phyloP scores from a whole-genome alignment of 495 filamentous ascomycete genomes.

The Amorphotheca resinae region DNA sequence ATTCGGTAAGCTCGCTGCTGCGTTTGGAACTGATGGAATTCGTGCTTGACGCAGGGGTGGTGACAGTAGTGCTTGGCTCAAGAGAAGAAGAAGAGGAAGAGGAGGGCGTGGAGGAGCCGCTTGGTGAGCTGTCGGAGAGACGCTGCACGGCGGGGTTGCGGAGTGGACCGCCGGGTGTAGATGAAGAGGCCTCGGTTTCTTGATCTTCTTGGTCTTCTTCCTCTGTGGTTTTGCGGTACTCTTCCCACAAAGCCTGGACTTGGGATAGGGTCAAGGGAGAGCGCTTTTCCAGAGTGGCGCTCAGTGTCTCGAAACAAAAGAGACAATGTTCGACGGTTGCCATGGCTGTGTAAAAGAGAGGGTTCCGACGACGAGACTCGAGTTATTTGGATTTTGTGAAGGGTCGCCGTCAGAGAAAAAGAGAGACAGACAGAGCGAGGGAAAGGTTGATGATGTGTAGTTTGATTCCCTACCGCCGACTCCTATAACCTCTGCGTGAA shows the following conservation, averaged over 20 bases:
- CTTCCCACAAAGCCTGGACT: constrained; percentile 62
- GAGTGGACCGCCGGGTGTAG: constrained; percentile 24
- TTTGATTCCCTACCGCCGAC: too few species aligned
- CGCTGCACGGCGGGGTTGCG: constrained; percentile 18
- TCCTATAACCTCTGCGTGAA: too few species aligned
- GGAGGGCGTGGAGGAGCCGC: constrained; percentile 9
- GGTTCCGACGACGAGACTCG: neutral
- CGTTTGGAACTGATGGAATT: constrained; percentile 22
- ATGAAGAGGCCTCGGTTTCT: constrained; percentile 15
- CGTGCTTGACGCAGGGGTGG: constrained; percentile 6
- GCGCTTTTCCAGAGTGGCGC: constrained; percentile 49
- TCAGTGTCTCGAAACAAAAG: constrained; percentile 80
- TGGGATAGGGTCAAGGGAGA: constrained; percentile 39
- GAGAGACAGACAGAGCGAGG: neutral
- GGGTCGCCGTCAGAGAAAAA: neutral
- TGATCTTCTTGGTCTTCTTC: constrained; percentile 26
- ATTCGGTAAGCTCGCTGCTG: constrained; percentile 23
- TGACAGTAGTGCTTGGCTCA: constrained; percentile 1
- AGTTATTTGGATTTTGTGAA: neutral
- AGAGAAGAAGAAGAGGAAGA: constrained; percentile 8
- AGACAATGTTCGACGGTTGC: constrained; percentile 73
- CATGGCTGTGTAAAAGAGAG: constrained; percentile 37
- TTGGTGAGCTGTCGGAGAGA: constrained; percentile 17
- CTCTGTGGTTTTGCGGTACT: constrained; percentile 28
- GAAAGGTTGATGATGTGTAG: too few species aligned